These are phyloP conservation scores for Trametes maxima DNA, from an alignment of 768 basidiomycete genomes.

Conservation along the genomic window DNA sequence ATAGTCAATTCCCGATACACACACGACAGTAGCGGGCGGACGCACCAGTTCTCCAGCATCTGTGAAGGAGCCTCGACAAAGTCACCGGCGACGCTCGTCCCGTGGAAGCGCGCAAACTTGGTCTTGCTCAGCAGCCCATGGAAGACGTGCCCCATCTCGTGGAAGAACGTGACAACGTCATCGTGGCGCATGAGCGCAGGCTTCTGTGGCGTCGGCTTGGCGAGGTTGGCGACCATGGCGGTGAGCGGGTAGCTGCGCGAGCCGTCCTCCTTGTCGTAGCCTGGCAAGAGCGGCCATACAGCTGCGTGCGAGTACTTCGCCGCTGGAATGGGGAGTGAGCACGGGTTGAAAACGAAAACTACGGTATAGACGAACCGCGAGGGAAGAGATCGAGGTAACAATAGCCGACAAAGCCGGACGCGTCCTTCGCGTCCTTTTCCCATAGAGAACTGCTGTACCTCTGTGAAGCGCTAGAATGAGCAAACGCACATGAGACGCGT, in stretches of 20 bases:
- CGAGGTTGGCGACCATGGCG: conserved; percentile 91
- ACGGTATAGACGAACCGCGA: conserved; percentile 50
- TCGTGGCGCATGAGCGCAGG: conserved; percentile 87
- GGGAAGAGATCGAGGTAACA: conserved; percentile 90
- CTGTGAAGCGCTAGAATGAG: conserved; percentile 36
- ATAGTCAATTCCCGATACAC: neutral
- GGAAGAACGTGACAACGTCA: conserved; percentile 90
- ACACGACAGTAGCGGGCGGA: neutral
- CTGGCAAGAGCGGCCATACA: conserved; percentile 76
- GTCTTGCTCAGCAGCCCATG: conserved; percentile 66
- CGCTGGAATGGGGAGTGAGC: conserved; percentile 38
- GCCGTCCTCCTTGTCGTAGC: conserved; percentile 59
- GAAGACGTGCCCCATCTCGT: conserved; percentile 73
- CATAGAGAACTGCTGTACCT: conserved; percentile 87
- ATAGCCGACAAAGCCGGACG: conserved; percentile 76
- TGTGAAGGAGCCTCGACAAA: conserved; percentile 91
- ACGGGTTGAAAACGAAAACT: neutral
- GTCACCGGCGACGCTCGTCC: conserved; percentile 60
- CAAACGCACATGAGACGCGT: too few species aligned
- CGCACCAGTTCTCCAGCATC: conserved; percentile 89
- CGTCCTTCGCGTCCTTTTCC: conserved; percentile 75
- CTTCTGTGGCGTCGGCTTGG: conserved; percentile 78
- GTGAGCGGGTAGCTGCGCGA: conserved; percentile 71
- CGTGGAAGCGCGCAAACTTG: conserved; percentile 77
- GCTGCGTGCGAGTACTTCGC: conserved; percentile 87